A percentile compares a stretch with the other conserved stretches of the same genome.
These are phyloP conservation scores for Volvariella surrecta DNA, from an alignment of 1,284 basidiomycete genomes.

Conservation along the genomic window DNA sequence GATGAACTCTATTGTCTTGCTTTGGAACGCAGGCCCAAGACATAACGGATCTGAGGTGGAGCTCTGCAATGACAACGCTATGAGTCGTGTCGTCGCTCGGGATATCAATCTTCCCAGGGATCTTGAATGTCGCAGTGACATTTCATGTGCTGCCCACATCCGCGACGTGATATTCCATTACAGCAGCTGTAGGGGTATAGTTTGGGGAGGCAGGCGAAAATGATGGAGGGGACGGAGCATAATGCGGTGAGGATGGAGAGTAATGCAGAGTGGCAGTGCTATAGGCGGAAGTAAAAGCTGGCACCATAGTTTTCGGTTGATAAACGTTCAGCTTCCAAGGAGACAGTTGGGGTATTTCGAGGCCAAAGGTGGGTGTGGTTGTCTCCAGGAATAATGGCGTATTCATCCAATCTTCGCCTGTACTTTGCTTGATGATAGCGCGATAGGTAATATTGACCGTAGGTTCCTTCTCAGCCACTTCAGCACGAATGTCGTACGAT, in stretches of 20 bases:
- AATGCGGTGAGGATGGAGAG: too few relatives aligned
- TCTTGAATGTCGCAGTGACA: constrained; percentile 21
- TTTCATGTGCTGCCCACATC: constrained; percentile 11
- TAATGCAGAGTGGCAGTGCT: too few relatives aligned
- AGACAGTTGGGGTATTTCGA: constrained; percentile 10
- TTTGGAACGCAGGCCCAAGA: constrained; percentile 22
- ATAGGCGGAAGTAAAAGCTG: too few relatives aligned
- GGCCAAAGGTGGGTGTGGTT: constrained; percentile 16
- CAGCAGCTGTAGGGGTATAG: constrained; percentile 2
- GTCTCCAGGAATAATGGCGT: constrained; percentile 18
- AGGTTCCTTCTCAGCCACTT: constrained; percentile 17
- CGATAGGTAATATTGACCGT: constrained; percentile 21
- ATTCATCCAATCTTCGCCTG: constrained; percentile 21
- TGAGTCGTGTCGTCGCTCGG: constrained; percentile 21
- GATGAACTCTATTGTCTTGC: constrained; percentile 17
- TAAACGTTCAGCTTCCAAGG: constrained; percentile 16
- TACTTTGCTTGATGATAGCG: constrained; percentile 18
- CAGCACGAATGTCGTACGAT: constrained; percentile 22
- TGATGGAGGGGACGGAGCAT: too few relatives aligned
- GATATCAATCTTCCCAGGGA: constrained; percentile 23
- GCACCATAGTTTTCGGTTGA: too few relatives aligned
- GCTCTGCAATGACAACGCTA: constrained; percentile 22
- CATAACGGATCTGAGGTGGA: constrained; percentile 19
- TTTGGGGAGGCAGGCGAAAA: neutral
- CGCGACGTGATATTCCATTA: constrained; percentile 10